Base-by-base conservation (phyloP, 805 yeast genomes). In the Starmerella gropengiesseri region DNA sequence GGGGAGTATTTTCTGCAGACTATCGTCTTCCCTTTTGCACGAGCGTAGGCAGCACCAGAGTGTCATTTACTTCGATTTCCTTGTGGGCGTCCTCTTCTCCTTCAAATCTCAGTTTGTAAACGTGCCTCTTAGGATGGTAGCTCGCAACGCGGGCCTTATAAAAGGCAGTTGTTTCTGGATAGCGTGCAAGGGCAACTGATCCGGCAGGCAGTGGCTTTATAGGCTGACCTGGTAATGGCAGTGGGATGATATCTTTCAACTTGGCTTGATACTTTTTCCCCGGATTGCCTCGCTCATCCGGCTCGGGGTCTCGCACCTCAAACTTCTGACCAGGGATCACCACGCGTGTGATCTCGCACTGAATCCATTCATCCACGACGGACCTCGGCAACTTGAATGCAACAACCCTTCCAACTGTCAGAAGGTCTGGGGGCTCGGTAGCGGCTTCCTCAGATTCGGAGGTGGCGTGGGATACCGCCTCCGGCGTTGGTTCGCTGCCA, bases 81-180 rank as follows among this genome's bases (percentile, higher is more conserved):
- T 89, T 91, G 35, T 83, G 87, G 0, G 77, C 94, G 55, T 91
- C 98, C 58, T 91, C 98, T 59, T 91, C 99, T 8, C 97, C 98
- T 52, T 89, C 97, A 56, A 91, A 91, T 55, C 75, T 74, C 43
- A 91, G 67, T 31, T 34, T 34, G 38, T 50, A 50, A 12, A 34
- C 37, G n/a, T 46, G 43, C 26, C 37, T 32, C 17, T 51, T 46
- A 26, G 50, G 31, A 19, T 40, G 31, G 26, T 49, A 45, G 50
- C 85, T 65, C 19, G 78, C 77, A 2, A 91, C 96, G 38, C 82
- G 83, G 0, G 98, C 99, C 3, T 93, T 84, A 55, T 91, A 91
- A 55, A 91, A 91, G 0, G 97, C 87, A 0, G 98, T 91, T 0
- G 98, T 91, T 53, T 91, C 98, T 1, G 98, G 98, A 55, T 91